Evolutionary conservation across 352 stramenopile genomes (phyloP), one percentile per base, ranked within the genome.

Genomic region (Elongisporangium prolatum): DNA sequence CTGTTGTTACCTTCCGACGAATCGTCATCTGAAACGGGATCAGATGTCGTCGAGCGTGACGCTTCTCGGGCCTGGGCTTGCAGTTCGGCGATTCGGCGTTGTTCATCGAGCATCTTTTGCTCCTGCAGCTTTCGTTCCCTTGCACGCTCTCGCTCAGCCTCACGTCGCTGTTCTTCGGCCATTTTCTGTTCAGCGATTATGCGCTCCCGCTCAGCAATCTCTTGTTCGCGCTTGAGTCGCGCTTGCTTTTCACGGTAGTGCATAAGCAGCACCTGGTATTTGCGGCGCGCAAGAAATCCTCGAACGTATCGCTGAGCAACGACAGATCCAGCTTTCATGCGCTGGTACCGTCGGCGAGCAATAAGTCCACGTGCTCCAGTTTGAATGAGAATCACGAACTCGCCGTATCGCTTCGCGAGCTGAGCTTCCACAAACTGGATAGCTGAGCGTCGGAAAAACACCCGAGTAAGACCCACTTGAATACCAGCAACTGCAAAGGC

Each of bases 351-450:
- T 22, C 76, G 71, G 20, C 74, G 74, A 24, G 63, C 60, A 52
- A 92, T 70, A 34, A 89, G 66, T 0, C 83, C 78, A 34, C 85
- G 85, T 44, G 71, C 82, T n/a, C 71, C 67, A 50, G 83, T 69
- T 47, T 95, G 85, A 50, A 95, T 95, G 14, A 95, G 72, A 38
- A 95, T 81, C 37, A 95, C 84, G 38, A 95, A 92, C 55, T 95
- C 85, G 48, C 79, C 83, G 34, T 95, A 91, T 4, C 85, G 80
- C 64, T 95, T 95, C 14, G 85, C 83, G 9, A 95, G 68, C 63
- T 95, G 85, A 11, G 80, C 85, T 62, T 95, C 85, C 11, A 92
- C 85, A 22, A 91, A 93, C 64, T 95, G 85, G 58, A 95, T 95
- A 1, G 81, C 83, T 8, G 80, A 82, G 5, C 85, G 81, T 34